phyloP scores from a whole-genome alignment of 345 rosid species.

The Carallia brachiata region DNA sequence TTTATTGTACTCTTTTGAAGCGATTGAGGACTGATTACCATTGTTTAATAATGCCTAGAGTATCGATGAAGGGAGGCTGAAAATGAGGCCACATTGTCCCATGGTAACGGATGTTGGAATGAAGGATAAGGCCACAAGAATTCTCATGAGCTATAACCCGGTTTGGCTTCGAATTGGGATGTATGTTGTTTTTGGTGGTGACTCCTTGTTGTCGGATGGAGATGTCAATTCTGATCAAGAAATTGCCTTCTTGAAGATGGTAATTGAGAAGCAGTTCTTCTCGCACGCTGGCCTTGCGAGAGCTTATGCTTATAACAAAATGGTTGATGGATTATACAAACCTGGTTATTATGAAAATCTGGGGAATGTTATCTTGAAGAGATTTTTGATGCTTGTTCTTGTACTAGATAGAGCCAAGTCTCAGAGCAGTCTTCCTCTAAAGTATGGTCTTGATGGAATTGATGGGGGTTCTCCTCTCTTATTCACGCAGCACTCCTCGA shows the following conservation, averaged over 20 bases:
- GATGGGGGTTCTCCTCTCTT: slow-evolving; percentile 94
- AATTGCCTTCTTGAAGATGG: slow-evolving; percentile 63
- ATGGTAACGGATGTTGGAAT: slow-evolving; percentile 85
- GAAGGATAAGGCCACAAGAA: slow-evolving; percentile 67
- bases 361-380: slow-evolving; percentile 80
- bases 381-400: slow-evolving; percentile 75
- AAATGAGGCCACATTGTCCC: slow-evolving; percentile 81
- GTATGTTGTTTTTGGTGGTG: slow-evolving; percentile 74
- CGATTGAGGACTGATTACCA: slow-evolving; percentile 1
- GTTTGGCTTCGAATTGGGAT: slow-evolving; percentile 85
- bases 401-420: slow-evolving; percentile 81
- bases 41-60: slow-evolving; percentile 43
- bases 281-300: slow-evolving; percentile 69
- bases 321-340: slow-evolving; percentile 82
- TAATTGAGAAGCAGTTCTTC: slow-evolving; percentile 75
- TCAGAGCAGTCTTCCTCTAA: slow-evolving; percentile 63
- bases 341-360: slow-evolving; percentile 90
- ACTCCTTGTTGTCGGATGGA: slow-evolving; percentile 59
- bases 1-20: background rate
- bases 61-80: slow-evolving; percentile 89
- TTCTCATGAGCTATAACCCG: slow-evolving; percentile 69
- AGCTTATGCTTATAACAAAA: slow-evolving; percentile 84
- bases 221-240: slow-evolving; percentile 54
- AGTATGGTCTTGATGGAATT: slow-evolving; percentile 84
- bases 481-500: slow-evolving; percentile 48